Evolutionary conservation across 495 filamentous ascomycete species (phyloP), one percentile per base, ranked within the genome.

Genomic region (Pyronema domesticum): DNA sequence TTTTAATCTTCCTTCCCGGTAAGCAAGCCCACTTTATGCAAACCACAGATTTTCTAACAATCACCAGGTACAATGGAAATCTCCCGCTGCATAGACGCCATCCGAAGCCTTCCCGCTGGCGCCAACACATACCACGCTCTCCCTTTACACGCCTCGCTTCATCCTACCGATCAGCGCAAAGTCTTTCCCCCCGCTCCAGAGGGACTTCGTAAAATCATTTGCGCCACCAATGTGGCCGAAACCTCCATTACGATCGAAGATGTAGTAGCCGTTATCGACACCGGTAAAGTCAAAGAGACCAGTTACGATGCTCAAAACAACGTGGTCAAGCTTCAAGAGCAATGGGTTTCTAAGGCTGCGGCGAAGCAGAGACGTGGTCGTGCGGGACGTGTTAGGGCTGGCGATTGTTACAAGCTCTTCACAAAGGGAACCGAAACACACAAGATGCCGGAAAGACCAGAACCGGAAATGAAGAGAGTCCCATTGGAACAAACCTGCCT

Each of bases 241-340:
- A 98, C 91, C 0, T 96, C 91, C 8, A 96, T 98, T 63, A 98
- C 91, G 0, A 98, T 98, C 50, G 85, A 91, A 55, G 91, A 98
- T 61, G 83, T 96, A 36, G 89, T 96, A 10, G 91, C 88, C 18
- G 93, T 98, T 48, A 93, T 98, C 51, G 91, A 98, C 63, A 88
- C 83, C 6, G 91, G 91, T 14, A 79, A 85, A 34, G 89, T 98
- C 17, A 96, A 96, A 66, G 91, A 98, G 68, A 96, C 89, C 0
- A 88, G 82, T 60, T 98, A 89, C 60, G 89, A 95, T 66, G 80
- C 88, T 0, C 80, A 82, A 55, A 89, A 84, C 67, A 94, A 94
- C 67, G 91, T 96, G 79, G 85, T 94, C 42, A 85, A 85, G 58
- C 79, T 98, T 0, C 80, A 86, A 60, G 91, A 98, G 69, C 85